Conservation (phyloP, 306 rosid genomes). For the Cyclanthera cordifolia region DNA sequence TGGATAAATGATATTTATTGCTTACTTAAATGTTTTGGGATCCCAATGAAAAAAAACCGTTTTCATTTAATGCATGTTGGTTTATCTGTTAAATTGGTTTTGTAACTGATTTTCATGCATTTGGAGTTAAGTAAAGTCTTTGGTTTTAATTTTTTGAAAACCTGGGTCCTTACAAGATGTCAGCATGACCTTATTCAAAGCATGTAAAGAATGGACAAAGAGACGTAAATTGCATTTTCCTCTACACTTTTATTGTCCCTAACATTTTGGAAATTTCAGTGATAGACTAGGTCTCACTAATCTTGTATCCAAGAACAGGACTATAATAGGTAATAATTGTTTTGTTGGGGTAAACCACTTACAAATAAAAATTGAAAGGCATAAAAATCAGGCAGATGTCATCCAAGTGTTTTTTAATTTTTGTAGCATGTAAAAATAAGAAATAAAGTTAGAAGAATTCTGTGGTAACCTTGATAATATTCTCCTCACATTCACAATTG, state of each 20-base stretch:
- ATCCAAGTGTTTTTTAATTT: background rate
- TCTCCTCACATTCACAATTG: slow-evolving; percentile 52
- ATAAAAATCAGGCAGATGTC: background rate
- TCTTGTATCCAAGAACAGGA: background rate
- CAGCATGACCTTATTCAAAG: too few species aligned
- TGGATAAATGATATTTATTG: too few species aligned
- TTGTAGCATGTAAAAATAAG: background rate
- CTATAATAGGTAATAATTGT: background rate
- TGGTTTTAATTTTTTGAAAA: too few species aligned
- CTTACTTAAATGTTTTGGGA: too few species aligned
- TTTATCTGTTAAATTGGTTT: too few species aligned
- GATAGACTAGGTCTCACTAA: background rate
- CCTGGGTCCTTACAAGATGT: too few species aligned
- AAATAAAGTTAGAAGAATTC: slow-evolving; percentile 8
- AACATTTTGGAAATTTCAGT: background rate
- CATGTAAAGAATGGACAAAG: too few species aligned
- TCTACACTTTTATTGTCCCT: background rate
- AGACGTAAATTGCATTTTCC: background rate
- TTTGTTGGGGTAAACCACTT: background rate
- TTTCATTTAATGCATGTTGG: too few species aligned
- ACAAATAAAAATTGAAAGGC: background rate
- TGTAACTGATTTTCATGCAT: too few species aligned
- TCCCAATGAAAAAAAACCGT: too few species aligned
- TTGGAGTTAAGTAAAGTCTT: too few species aligned
- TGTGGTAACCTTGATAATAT: slow-evolving; percentile 43